Base-by-base conservation (phyloP, 192 early-diverging fungal genomes). In the Polychytrium aggregatum region DNA sequence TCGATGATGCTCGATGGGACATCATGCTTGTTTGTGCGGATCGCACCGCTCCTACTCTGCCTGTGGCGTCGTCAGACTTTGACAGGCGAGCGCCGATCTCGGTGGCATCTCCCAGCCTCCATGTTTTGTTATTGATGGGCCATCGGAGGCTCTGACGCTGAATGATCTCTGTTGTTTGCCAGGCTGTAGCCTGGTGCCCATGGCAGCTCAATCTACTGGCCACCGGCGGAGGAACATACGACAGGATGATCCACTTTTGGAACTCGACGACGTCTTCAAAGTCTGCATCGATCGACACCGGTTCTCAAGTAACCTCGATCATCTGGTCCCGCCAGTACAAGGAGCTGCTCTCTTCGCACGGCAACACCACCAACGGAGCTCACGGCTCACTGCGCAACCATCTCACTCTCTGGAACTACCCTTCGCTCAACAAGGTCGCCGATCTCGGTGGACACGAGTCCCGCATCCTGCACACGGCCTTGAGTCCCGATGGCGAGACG, bases 181-280 rank as follows among this genome's bases (percentile, higher is more conserved):
- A 86, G 85, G 91, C 91, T 1, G 50, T 97, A 16, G 88, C 93
- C 16, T 97, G 91, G 93, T 90, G 90, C 59, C 91, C 92, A 21
- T 92, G 86, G 87, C 84, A 90, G 47, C 57, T 74, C 17, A 78
- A 70, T 36, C 64, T 74, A 36, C 59, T 78, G 20, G 75, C 75
- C 8, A 73, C 72, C n/a, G 75, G 75, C 31, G 75, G 75, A 3
- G 75, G 75, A 2, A 61, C 65, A 6, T 55, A 63, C 25, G 75
- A 78, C 49, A 43, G 57, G 28, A 63, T 39, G 25, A 72, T 78
- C 31, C 71, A 78, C 55, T 74, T 78, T 37, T 78, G 75, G 75
- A 78, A 78, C 50, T 59, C 58, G 2, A 55, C 67, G 2, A 74
- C 68, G 18, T 46, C 41, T 10, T 52, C 54, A 11, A 57, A 57